Conservation (phyloP, 2,329 filamentous ascomycete species). For the Xylariales sp. region DNA sequence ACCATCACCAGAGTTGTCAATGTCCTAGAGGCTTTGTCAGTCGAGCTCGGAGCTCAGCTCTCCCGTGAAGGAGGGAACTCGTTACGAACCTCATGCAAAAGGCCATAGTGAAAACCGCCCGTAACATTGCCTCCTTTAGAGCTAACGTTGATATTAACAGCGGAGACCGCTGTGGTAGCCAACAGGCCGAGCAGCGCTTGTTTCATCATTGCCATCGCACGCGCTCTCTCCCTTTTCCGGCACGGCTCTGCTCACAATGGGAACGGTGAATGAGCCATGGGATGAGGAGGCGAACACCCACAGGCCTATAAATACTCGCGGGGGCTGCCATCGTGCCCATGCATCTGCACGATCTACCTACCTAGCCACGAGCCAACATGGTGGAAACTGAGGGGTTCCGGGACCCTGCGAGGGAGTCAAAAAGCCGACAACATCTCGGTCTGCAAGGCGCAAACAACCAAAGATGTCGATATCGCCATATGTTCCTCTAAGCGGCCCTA, state of each 20-base stretch:
- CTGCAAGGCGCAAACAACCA: conserved; percentile 17
- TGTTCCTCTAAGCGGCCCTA: conserved; percentile 32
- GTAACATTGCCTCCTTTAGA: conserved; percentile 56
- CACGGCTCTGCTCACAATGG: background rate
- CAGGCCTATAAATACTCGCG: conserved; percentile 23
- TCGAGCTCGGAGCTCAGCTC: background rate
- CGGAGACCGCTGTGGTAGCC: conserved; percentile 42
- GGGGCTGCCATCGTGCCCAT: background rate
- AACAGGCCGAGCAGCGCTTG: conserved; percentile 39
- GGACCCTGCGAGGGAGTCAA: background rate
- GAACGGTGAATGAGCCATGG: background rate
- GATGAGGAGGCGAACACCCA: background rate
- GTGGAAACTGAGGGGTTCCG: conserved; percentile 3
- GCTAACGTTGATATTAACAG: conserved; percentile 54
- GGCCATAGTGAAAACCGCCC: conserved; percentile 59
- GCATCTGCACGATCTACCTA: background rate
- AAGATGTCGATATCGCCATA: conserved; percentile 31
- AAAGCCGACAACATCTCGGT: background rate
- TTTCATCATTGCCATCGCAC: conserved; percentile 40
- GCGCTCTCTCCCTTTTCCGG: background rate
- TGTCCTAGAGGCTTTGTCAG: conserved; percentile 59
- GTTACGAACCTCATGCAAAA: conserved; percentile 56
- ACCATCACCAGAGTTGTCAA: conserved; percentile 77
- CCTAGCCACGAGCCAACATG: background rate
- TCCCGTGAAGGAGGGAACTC: background rate